Percentiles rank a stretch among this genome's conserved stretches.
These are phyloP conservation scores for Tuber brumale DNA, from an alignment of 495 filamentous ascomycete genomes.

Conservation along the genomic window DNA sequence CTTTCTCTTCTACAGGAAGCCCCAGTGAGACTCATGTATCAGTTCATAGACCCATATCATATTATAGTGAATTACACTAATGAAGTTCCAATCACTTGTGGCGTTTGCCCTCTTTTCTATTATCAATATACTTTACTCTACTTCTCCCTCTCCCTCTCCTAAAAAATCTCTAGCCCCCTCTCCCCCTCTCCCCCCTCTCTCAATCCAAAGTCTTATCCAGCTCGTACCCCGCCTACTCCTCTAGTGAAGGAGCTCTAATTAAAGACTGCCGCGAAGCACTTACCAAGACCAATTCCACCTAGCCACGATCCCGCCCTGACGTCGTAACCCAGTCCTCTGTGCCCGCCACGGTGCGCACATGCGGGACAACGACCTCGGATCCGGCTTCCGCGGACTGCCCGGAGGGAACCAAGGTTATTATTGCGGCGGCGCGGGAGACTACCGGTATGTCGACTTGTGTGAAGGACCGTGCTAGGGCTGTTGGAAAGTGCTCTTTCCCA, in stretches of 20 bases:
- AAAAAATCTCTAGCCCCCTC: background rate
- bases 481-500: background rate
- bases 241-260: background rate
- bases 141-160: background rate
- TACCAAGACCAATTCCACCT: background rate
- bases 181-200: background rate
- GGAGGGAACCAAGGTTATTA: background rate
- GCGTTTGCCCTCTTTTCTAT: background rate
- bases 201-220: background rate
- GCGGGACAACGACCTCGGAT: background rate
- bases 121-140: background rate
- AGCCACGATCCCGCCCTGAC: background rate
- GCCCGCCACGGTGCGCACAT: background rate
- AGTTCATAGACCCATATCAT: too few species aligned
- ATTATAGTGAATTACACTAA: background rate
- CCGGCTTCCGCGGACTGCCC: background rate
- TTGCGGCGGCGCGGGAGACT: background rate
- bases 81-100: background rate
- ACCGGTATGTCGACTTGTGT: background rate
- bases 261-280: background rate
- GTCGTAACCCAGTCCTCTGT: background rate
- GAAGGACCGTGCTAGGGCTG: background rate
- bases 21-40: too few species aligned
- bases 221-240: background rate
- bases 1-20: too few species aligned